Evolutionary conservation across 2,329 filamentous ascomycete species (phyloP).

Genomic region (Aspergillus sp.): DNA sequence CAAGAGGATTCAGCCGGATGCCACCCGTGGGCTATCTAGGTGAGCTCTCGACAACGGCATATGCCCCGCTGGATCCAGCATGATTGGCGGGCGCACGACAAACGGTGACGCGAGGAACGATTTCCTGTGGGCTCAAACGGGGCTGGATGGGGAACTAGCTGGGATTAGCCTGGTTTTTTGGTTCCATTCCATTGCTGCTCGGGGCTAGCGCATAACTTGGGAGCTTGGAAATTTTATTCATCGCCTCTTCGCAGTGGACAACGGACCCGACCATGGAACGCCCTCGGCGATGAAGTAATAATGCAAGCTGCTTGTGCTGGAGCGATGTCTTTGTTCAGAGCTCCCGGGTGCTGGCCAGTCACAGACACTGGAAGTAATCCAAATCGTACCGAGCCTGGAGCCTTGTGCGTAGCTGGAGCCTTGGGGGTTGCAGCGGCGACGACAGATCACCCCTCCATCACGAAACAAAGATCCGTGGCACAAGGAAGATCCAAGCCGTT

Average conservation of each 20-base stretch:
- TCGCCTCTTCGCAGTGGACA: conserved; percentile 5
- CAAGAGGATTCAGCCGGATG: conserved; percentile 8
- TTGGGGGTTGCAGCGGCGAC: not conserved
- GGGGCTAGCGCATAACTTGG: not conserved
- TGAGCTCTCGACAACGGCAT: conserved; percentile 13
- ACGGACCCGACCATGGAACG: conserved; percentile 15
- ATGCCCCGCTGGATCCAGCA: conserved; percentile 3
- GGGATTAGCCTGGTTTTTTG: conserved; percentile 16
- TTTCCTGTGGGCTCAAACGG: conserved; percentile 14
- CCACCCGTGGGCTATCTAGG: conserved; percentile 1
- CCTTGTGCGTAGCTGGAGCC: not conserved
- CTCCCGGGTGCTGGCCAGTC: not conserved
- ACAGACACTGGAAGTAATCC: not conserved
- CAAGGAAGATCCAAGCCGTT: not conserved
- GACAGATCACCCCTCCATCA: not conserved
- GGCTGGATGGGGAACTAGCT: not conserved
- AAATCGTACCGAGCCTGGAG: not conserved
- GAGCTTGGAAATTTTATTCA: not conserved
- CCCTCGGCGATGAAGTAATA: conserved; percentile 9
- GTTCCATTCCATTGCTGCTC: conserved; percentile 10
- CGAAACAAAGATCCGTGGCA: not conserved
- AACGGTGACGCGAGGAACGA: conserved; percentile 26
- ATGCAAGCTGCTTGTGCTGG: conserved; percentile 4
- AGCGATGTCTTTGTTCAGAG: not conserved
- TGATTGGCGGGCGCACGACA: conserved; percentile 14